These are phyloP conservation scores for Axilococcus clingmanii DNA, from an alignment of 139 green algal genomes.

Conservation along the genomic window DNA sequence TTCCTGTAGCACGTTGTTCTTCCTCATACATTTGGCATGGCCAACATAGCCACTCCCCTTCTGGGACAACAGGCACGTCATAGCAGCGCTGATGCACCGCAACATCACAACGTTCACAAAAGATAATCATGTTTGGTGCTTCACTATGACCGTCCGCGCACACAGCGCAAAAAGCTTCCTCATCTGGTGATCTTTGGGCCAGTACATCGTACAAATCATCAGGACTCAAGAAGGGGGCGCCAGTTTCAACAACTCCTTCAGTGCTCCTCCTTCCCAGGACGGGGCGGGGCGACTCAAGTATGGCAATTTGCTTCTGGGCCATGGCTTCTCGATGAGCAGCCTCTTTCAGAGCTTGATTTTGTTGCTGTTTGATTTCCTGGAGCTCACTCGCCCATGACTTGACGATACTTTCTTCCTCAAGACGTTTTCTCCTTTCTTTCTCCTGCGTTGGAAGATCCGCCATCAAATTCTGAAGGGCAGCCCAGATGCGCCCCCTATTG, in stretches of 20 bases:
- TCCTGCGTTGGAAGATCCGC: conserved; percentile 41
- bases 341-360: conserved; percentile 57
- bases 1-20: conserved; percentile 23
- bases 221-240: conserved; percentile 5
- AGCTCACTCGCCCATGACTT: conserved; percentile 31
- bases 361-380: conserved; percentile 36
- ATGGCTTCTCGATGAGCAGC: conserved; percentile 42
- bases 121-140: conserved; percentile 77
- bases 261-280: conserved; percentile 4
- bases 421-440: conserved; percentile 1
- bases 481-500: conserved; percentile 42
- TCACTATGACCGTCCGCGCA: conserved; percentile 67
- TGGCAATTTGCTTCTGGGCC: conserved; percentile 17
- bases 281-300: conserved; percentile 16
- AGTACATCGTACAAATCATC: conserved; percentile 31
- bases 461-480: conserved; percentile 31
- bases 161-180: conserved; percentile 78
- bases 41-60: conserved; percentile 84
- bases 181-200: conserved; percentile 34
- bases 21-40: conserved; percentile 70
- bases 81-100: conserved; percentile 87
- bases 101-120: conserved; percentile 87
- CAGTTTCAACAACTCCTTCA: conserved; percentile 2
- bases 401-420: neutral
- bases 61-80: conserved; percentile 49